Evolutionary conservation across 164 flowering plant species (phyloP), one percentile per base, ranked within the genome.

Genomic region (Pachysandra terminalis): DNA sequence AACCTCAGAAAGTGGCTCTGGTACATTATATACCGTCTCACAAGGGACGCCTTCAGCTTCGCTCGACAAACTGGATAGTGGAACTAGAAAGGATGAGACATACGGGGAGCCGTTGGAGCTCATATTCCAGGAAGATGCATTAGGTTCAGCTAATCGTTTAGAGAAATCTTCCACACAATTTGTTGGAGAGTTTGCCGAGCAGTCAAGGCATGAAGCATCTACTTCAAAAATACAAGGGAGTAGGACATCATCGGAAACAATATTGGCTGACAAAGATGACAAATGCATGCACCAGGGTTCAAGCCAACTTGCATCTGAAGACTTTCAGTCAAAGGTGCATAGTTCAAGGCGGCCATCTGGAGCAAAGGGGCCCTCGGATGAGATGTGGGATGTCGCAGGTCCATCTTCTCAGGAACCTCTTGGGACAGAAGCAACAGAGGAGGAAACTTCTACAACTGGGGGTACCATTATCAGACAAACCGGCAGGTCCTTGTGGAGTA

Each of bases 401-500:
- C 70, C 86, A 56, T 68, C 87, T 69, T 69, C 73, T 68, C 69
- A 66, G 65, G 81, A 79, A 59, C 73, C 76, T 69, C 62, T 75
- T 24, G 68, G 64, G 66, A 52, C 72, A 55, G 85, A 75, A 75
- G 75, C 73, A 57, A 69, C 81, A n/a, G 80, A 76, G 58, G 70
- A 66, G 58, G 75, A 32, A 68, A 51, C 69, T 64, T 27, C 75
- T 37, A 61, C 73, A 40, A 35, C 66, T 32, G 86, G 59, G 69
- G 80, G 73, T 68, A 71, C 75, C 41, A 63, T 80, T 68, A 75
- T 72, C 26, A 84, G 70, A 79, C 83, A 91, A 79, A 81, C 78
- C 65, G 79, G 87, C 65, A 84, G 79, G 84, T 86, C 97, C 51
- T 71, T 92, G 75, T 95, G 97, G 97, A 75, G 71, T 75, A 57